Base-by-base conservation (phyloP, 495 filamentous ascomycete genomes). In the Trichoderma virens region DNA sequence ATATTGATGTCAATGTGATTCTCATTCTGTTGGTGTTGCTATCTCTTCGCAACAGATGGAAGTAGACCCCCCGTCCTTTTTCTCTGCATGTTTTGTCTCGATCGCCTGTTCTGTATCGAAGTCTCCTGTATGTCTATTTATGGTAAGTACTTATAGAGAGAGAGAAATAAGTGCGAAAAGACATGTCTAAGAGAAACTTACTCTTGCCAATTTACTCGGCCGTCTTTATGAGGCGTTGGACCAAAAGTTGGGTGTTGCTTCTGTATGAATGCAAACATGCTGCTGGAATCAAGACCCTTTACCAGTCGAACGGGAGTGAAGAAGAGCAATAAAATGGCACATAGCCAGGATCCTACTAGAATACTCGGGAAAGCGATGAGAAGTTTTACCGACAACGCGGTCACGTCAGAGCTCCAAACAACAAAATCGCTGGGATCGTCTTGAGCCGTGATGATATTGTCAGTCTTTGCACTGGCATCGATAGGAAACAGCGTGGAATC, bases 401-500 rank as follows among this genome's bases (percentile, higher is more conserved):
- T 51, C 60, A 72, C 68, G 38, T 76, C 72, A n/a, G 68, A 32
- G 35, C 66, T 72, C 65, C 70, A 72, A 45, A 78, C 70, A 41
- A 78, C 74, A 64, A 78, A 78, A 16, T 71, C 70, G 31, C 45
- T 71, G 1, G 68, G 59, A 1, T 72, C 45, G 9, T 5, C n/a
- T 25, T n/a, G n/a, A 5, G 16, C n/a, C 9, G 2, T 20, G 9
- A 25, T n/a, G 16, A 16, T 9, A 51, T 51, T 51, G 2, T 25
- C 45, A 16, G 23, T 1, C 23, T 51, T 20, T 5, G n/a, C 4
- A 25, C 23, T n/a, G 0, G 45, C 16, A 20, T 25, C n/a, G 4
- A n/a, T 16, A 3, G 18, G 45, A 8, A 20, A 51, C 9, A 51
- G 1, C 2, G 45, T 51, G 16, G 45, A 20, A 51, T 51, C 45